Base-by-base conservation (phyloP, 805 yeast species). In the Yarrowia deformans region DNA sequence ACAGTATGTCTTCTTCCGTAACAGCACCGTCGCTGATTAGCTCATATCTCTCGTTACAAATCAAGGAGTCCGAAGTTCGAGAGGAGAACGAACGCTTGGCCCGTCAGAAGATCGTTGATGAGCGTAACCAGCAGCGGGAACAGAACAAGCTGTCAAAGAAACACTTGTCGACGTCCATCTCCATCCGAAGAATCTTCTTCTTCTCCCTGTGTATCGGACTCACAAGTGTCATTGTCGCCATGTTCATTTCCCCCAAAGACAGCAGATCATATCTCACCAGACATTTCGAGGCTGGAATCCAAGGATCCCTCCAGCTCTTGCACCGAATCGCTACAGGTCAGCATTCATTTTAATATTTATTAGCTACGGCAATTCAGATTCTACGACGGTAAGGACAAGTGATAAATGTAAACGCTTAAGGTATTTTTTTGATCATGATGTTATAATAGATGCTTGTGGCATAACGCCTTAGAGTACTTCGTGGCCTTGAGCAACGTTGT, bases 181-280 rank as follows among this genome's bases (percentile, higher is more conserved):
- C 66, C 19, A 60, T 60, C 12, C 50, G 52, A 34, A 32, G 66
- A 13, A 10, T 60, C 16, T 60, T 60, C 42, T 60, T 60, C 66
- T 60, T 60, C 52, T 60, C 99, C 98, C 79, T 95, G 89, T 7
- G 97, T 97, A 79, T 95, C 95, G 71, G 98, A 97, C 74, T 86
- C 87, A 8, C 96, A 87, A 81, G 97, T 85, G 80, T 89, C 88
- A 74, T 91, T 85, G 70, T 87, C 89, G 73, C 92, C 97, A 78
- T 90, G 94, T 73, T 90, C 96, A 71, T 87, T 90, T 60, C 66
- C 6, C 66, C 66, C 40, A 60, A 45, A 18, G 66, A 60, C 42
- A 45, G 66, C 52, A 13, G 66, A 19, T 60, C 66, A 18, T 60
- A 60, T 42, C 66, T 60, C 35, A 60, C 50, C 18, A 42, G 66